Conservation (phyloP, 2,329 filamentous ascomycete genomes). For the Beauveria varroae region DNA sequence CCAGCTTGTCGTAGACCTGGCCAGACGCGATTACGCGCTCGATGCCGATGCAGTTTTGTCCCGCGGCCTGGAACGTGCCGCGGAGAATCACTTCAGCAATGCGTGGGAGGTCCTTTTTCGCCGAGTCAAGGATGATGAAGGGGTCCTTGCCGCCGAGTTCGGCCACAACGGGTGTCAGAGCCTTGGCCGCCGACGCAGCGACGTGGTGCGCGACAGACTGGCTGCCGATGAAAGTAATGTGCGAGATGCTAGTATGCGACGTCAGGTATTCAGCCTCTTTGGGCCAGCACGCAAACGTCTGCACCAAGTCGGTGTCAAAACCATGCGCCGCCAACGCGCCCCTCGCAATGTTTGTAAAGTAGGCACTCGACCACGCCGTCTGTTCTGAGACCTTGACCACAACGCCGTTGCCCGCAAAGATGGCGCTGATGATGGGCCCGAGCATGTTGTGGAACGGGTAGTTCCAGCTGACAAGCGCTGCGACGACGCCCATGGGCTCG, state of each 20-base stretch:
- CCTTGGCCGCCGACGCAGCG: conserved; percentile 74
- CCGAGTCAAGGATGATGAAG: conserved; percentile 79
- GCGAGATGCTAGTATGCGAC: conserved; percentile 73
- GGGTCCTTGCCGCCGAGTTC: conserved; percentile 96
- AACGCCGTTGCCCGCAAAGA: conserved; percentile 88
- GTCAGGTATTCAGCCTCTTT: conserved; percentile 73
- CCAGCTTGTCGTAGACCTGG: conserved; percentile 64
- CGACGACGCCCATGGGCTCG: conserved; percentile 87
- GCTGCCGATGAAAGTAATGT: conserved; percentile 95
- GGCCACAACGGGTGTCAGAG: conserved; percentile 79
- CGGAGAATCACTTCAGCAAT: conserved; percentile 80
- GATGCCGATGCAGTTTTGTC: conserved; percentile 96
- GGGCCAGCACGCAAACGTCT: conserved; percentile 84
- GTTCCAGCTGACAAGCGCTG: conserved; percentile 94
- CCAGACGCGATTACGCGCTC: conserved; percentile 83
- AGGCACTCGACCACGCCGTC: conserved; percentile 84
- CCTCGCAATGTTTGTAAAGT: conserved; percentile 73
- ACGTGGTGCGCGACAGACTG: conserved; percentile 81
- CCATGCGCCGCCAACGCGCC: conserved; percentile 76
- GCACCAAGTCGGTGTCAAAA: conserved; percentile 72
- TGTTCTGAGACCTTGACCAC: conserved; percentile 93
- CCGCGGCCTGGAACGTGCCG: conserved; percentile 88
- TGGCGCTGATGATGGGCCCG: conserved; percentile 78
- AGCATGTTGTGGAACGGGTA: conserved; percentile 95
- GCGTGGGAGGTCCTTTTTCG: conserved; percentile 55